phyloP scores from a whole-genome alignment of 306 rosid genomes.

The Betula pendula region DNA sequence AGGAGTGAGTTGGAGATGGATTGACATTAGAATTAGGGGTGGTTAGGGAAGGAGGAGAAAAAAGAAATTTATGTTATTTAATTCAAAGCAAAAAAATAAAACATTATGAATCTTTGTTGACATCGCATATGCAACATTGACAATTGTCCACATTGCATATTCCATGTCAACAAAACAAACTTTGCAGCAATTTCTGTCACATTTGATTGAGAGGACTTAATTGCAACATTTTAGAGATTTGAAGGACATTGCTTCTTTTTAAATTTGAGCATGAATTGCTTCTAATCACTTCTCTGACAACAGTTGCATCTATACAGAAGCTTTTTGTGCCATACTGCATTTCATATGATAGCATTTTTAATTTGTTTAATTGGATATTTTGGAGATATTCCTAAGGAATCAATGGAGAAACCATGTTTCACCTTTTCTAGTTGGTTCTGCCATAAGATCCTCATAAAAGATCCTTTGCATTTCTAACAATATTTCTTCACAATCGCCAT shows the following conservation, averaged over 20 bases:
- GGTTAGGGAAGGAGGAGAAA: not conserved
- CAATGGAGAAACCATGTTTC: not conserved
- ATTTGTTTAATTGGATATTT: not conserved
- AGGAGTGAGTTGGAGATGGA: not conserved
- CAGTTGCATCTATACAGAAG: not conserved
- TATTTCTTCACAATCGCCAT: conserved; percentile 71
- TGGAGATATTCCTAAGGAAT: not conserved
- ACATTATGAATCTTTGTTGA: not conserved
- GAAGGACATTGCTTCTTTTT: not conserved
- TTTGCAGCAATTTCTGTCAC: not conserved
- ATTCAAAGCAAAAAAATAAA: not conserved
- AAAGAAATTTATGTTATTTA: not conserved
- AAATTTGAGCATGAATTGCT: not conserved
- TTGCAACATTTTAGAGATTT: not conserved
- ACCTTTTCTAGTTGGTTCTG: conserved; percentile 51
- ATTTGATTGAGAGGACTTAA: not conserved
- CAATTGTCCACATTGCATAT: not conserved
- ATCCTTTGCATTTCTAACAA: conserved; percentile 76
- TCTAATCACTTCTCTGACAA: not conserved
- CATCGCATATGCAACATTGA: not conserved
- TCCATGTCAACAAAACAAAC: not conserved
- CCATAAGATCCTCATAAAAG: conserved; percentile 65
- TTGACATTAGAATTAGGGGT: not conserved
- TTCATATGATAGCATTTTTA: not conserved
- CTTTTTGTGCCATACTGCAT: not conserved